Evolutionary conservation across 2,329 filamentous ascomycete genomes (phyloP).

Genomic region (Ophiostoma sp.): DNA sequence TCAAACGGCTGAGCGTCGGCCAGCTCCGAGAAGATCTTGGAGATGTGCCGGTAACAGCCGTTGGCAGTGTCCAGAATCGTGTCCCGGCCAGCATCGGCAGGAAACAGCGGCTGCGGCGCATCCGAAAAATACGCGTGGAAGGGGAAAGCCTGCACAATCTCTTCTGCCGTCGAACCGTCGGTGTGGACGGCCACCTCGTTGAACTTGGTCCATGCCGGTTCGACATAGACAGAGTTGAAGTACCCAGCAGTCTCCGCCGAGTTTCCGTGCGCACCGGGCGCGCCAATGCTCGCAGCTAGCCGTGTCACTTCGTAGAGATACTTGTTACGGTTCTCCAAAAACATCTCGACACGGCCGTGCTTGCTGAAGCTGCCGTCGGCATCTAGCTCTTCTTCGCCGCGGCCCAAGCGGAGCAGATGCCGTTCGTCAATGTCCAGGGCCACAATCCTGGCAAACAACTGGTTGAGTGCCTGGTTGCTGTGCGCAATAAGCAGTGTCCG

Average conservation of each 20-base stretch:
- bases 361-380: constrained; percentile 88
- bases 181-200: constrained; percentile 50
- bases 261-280: constrained; percentile 88
- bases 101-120: constrained; percentile 80
- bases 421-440: constrained; percentile 91
- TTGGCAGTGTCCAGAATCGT: constrained; percentile 67
- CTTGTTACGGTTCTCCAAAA: constrained; percentile 76
- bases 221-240: constrained; percentile 87
- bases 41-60: constrained; percentile 83
- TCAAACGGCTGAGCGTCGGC: constrained; percentile 94
- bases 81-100: constrained; percentile 58
- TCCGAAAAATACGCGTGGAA: constrained; percentile 84
- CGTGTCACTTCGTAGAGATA: constrained; percentile 81
- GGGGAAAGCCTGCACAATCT: constrained; percentile 71
- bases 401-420: constrained; percentile 84
- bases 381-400: constrained; percentile 89
- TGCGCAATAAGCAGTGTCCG: constrained; percentile 89
- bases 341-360: constrained; percentile 88
- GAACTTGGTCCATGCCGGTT: constrained; percentile 84
- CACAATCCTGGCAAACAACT: constrained; percentile 97
- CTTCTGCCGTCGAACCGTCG: constrained; percentile 39
- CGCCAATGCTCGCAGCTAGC: constrained; percentile 75
- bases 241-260: constrained; percentile 96
- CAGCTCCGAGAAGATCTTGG: constrained; percentile 84
- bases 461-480: constrained; percentile 96